Percentiles rank a stretch among this genome's conserved stretches.
Evolutionary conservation across 1,284 basidiomycete species (phyloP).

Genomic region (Ceratobasidium sp.): DNA sequence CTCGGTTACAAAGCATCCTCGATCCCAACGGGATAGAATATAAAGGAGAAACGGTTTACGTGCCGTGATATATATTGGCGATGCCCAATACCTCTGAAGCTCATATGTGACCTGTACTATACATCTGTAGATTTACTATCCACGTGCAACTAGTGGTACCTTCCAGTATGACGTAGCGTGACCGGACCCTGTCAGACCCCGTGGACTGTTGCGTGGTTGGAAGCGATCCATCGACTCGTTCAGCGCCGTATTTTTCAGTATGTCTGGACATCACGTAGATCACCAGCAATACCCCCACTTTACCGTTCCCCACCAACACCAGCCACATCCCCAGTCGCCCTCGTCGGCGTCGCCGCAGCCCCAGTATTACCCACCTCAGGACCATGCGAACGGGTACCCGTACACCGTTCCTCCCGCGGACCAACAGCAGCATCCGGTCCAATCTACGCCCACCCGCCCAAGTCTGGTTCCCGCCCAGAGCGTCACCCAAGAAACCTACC

Average conservation of each 20-base stretch:
- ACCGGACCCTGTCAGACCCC: constrained; percentile 2
- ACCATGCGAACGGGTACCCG: constrained; percentile 39
- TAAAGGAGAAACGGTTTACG: constrained; percentile 48
- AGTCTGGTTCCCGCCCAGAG: constrained; percentile 49
- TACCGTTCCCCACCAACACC: constrained; percentile 43
- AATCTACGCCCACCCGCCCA: constrained; percentile 22
- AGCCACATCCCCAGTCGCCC: constrained; percentile 36
- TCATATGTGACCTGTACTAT: neutral
- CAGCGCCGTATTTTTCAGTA: constrained; percentile 33
- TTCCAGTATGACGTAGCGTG: constrained; percentile 11
- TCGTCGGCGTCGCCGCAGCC: constrained; percentile 30
- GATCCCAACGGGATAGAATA: constrained; percentile 47
- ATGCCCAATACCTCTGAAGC: neutral
- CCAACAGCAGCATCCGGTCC: constrained; percentile 33
- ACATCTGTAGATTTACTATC: neutral
- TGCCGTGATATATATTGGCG: constrained; percentile 38
- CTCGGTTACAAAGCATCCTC: constrained; percentile 37
- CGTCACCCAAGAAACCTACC: constrained; percentile 53
- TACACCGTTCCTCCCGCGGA: constrained; percentile 21
- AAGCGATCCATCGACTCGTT: constrained; percentile 10
- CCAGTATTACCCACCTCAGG: constrained; percentile 36
- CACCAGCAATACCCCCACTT: constrained; percentile 39
- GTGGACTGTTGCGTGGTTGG: constrained; percentile 12
- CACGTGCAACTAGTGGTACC: neutral
- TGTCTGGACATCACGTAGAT: constrained; percentile 43